Evolutionary conservation across 495 filamentous ascomycete species (phyloP).

Genomic region (Tuber aestivum): DNA sequence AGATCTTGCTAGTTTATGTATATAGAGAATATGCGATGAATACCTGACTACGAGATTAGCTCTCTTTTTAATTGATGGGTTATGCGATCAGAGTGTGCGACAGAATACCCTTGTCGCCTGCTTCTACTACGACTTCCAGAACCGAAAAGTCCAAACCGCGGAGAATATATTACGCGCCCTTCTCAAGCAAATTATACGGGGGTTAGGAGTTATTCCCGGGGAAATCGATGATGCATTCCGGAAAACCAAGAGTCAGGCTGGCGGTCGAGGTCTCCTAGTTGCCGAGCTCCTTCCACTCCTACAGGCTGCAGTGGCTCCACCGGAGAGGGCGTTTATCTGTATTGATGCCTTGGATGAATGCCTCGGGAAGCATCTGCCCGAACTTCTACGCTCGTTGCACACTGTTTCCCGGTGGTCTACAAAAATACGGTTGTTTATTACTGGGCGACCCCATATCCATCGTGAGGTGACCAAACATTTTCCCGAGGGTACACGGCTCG

Average conservation of each 20-base stretch:
- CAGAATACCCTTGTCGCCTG: not conserved
- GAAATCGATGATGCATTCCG: too few species aligned
- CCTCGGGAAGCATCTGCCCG: too few species aligned
- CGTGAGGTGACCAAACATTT: too few species aligned
- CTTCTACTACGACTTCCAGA: not conserved
- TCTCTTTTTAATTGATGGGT: not conserved
- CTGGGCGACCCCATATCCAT: not conserved
- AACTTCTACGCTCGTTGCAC: not conserved
- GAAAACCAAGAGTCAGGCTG: too few species aligned
- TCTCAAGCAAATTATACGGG: not conserved
- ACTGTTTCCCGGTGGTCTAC: not conserved
- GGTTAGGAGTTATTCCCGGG: not conserved
- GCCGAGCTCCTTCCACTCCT: too few species aligned
- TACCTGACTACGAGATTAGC: not conserved
- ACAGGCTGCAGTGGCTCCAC: too few species aligned
- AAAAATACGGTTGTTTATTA: not conserved
- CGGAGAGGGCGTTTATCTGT: too few species aligned
- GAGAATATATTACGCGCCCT: not conserved
- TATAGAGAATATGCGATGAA: rapidly evolving
- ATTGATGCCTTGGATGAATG: too few species aligned
- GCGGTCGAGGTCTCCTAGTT: too few species aligned
- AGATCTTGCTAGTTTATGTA: too few species aligned
- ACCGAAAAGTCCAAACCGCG: not conserved
- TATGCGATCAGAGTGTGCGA: not conserved
- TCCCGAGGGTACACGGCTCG: not conserved